A percentile compares a stretch with the other conserved stretches of the same genome.
Evolutionary conservation across 345 rosid genomes (phyloP).

Genomic region (Eucalyptus sp.): DNA sequence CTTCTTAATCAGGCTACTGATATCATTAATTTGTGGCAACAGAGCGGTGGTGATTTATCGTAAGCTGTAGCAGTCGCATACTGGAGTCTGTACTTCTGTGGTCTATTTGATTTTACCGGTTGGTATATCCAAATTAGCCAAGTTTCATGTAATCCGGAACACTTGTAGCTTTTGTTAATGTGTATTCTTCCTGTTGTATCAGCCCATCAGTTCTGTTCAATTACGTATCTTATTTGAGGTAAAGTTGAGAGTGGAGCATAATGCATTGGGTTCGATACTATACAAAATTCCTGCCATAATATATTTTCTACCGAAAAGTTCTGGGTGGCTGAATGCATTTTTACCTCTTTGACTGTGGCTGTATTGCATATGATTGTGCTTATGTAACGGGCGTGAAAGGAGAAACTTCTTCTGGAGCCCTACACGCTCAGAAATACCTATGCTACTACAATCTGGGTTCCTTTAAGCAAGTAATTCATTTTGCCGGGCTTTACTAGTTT

Average conservation of each 20-base stretch:
- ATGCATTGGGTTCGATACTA: not conserved
- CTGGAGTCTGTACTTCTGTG: not conserved
- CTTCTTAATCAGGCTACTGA: constrained; percentile 88
- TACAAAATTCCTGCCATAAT: not conserved
- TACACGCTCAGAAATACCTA: not conserved
- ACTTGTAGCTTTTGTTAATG: not conserved
- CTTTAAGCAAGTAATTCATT: not conserved
- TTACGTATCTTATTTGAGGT: not conserved
- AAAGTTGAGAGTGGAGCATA: not conserved
- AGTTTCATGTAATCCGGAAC: not conserved
- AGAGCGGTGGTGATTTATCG: constrained; percentile 25
- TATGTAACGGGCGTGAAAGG: not conserved
- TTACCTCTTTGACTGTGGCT: not conserved
- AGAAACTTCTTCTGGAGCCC: not conserved
- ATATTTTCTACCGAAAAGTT: not conserved
- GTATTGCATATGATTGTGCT: not conserved
- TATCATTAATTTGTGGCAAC: constrained; percentile 76
- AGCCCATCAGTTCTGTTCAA: not conserved
- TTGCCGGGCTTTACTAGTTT: not conserved
- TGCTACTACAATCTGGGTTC: not conserved
- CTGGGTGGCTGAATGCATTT: not conserved
- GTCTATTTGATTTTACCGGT: not conserved
- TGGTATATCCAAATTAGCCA: not conserved
- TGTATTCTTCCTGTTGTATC: not conserved
- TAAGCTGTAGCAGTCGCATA: not conserved